Conservation (phyloP, 805 yeast species). For the Wickerhamomyces canadensis region DNA sequence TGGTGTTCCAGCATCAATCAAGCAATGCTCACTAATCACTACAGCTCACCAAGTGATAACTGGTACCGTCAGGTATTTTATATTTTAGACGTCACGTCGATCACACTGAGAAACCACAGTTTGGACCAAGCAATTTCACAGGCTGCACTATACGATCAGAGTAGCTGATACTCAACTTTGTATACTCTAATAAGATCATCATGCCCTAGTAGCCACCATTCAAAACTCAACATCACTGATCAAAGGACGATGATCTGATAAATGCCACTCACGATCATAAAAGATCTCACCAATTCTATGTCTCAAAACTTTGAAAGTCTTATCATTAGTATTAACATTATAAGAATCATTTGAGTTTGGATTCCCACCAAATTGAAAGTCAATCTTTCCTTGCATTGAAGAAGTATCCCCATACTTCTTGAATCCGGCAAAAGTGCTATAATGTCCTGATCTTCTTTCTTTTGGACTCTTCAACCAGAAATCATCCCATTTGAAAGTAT, state of each 20-base stretch:
- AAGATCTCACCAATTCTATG: conserved; percentile 32
- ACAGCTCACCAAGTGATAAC: no score
- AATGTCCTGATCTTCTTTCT: conserved; percentile 28
- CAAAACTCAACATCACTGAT: conserved; percentile 22
- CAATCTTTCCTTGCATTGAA: conserved; percentile 30
- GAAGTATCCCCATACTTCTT: conserved; percentile 16
- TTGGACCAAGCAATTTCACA: no score
- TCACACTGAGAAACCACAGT: no score
- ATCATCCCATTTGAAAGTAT: conserved; percentile 26
- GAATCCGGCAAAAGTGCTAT: conserved; percentile 38
- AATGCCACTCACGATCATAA: conserved; percentile 28
- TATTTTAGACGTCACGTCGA: no score
- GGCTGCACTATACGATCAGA: no score
- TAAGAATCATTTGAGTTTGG: no score
- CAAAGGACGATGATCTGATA: conserved; percentile 41
- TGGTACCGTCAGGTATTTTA: no score
- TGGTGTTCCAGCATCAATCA: no score
- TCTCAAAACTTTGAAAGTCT: conserved; percentile 19
- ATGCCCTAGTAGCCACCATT: no score
- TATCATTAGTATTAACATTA: no score
- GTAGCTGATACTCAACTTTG: no score
- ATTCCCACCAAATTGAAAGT: conserved; percentile 31
- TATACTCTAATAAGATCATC: background rate
- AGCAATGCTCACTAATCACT: no score
- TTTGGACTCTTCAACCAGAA: conserved; percentile 20